Base-by-base conservation (phyloP, 371 early-diverging fungal species). In the Nosema muscidifuracis region DNA sequence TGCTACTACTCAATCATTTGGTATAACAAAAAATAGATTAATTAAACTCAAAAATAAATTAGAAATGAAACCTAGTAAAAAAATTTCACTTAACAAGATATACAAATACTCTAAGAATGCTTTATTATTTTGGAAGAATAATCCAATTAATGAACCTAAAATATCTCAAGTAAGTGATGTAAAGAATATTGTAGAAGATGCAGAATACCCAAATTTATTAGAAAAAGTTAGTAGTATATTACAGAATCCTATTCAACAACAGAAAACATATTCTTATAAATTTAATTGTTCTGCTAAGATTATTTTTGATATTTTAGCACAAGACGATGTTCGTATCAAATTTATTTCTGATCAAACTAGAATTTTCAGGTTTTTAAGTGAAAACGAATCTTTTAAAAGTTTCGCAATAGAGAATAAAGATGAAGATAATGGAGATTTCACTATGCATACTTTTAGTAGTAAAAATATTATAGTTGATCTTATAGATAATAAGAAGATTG, bases 31-130 rank as follows among this genome's bases (percentile, higher is more conserved):
- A 20, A 76, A 65, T 44, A 56, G 78, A 18, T 75, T 78, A 40
- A 36, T 7, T n/a, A 77, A 78, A 58, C 40, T 78, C 22, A 77
- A 63, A 42, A 65, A 57, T 18, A 75, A 76, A 65, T 36, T 79
- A 0, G 74, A 76, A 16, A 26, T 30, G 40, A 64, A 74, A 67
- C 67, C 65, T 20, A 55, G 68, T 61, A 73, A 51, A 20, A 34
- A 69, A 0, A 34, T 38, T 1, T 67, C 67, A n/a, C 61, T 79
- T 0, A 76, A 76, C 67, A 79, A 70, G 57, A 22, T 79, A 42
- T 33, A 73, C 22, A 58, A 57, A 30, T 74, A 50, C 26, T 79
- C 76, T 9, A 68, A 68, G 18, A 38, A 28, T 24, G 33, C 58
- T 13, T 6, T 47, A 20, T 12, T 10, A 3, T 47, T 47, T 47